These are phyloP conservation scores for Solanum paucissectum DNA, from an alignment of 257 asterid species.

Conservation along the genomic window DNA sequence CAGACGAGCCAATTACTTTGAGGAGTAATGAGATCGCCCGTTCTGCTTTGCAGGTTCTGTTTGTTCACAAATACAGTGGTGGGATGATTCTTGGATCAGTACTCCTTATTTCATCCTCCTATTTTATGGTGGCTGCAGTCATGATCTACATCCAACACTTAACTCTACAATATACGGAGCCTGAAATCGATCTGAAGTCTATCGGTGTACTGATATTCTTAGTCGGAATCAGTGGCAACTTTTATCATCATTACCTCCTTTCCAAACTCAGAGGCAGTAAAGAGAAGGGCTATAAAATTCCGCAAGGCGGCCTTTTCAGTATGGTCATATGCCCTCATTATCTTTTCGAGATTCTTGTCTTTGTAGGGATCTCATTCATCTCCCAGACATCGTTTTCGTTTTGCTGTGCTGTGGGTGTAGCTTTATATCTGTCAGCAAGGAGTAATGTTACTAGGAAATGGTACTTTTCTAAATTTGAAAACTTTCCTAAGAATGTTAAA, in stretches of 20 bases:
- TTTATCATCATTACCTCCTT: conserved; percentile 64
- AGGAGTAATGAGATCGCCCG: not conserved
- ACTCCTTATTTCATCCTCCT: conserved; percentile 27
- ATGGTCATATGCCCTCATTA: conserved; percentile 59
- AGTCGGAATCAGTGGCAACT: conserved; percentile 45
- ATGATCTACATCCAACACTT: conserved; percentile 32
- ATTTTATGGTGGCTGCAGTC: conserved; percentile 25
- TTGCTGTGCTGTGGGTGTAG: conserved; percentile 21
- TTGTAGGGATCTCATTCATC: conserved; percentile 43
- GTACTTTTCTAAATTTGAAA: conserved; percentile 56
- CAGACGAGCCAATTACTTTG: not conserved
- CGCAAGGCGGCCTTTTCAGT: conserved; percentile 44
- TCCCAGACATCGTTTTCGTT: conserved; percentile 37
- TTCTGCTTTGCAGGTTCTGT: conserved; percentile 34
- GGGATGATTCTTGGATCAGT: conserved; percentile 32
- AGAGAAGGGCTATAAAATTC: conserved; percentile 43
- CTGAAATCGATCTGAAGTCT: conserved; percentile 25
- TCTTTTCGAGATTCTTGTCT: conserved; percentile 38
- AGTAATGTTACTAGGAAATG: conserved; percentile 53
- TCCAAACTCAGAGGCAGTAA: conserved; percentile 33
- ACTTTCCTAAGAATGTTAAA: conserved; percentile 46
- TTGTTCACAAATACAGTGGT: conserved; percentile 51
- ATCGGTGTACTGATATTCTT: conserved; percentile 28
- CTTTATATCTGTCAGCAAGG: conserved; percentile 39
- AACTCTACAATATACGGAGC: conserved; percentile 24